These are phyloP conservation scores for Heliocybe sulcata DNA, from an alignment of 1,284 basidiomycete species.

Conservation along the genomic window DNA sequence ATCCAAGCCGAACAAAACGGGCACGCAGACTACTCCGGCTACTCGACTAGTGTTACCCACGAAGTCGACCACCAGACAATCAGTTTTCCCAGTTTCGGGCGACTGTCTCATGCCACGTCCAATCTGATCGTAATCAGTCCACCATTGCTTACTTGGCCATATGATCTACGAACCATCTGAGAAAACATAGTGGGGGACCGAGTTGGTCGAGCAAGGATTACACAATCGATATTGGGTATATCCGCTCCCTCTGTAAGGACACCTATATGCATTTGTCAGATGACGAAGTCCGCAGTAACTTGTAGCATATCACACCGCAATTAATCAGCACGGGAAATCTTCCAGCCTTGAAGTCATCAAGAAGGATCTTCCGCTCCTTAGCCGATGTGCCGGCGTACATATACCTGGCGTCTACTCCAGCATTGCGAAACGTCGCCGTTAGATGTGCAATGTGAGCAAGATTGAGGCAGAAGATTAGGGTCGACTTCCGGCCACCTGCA, in stretches of 20 bases:
- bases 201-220: slow-evolving; percentile 84
- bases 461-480: slow-evolving; percentile 88
- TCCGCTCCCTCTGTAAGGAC: slow-evolving; percentile 91
- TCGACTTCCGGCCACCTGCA: slow-evolving; percentile 64
- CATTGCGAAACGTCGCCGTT: slow-evolving; percentile 65
- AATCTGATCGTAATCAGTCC: slow-evolving; percentile 48
- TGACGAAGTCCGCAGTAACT: neutral
- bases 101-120: slow-evolving; percentile 89
- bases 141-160: too few species aligned
- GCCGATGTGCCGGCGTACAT: slow-evolving; percentile 70
- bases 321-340: slow-evolving; percentile 87
- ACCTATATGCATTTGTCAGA: slow-evolving; percentile 32
- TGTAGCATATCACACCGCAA: slow-evolving; percentile 52
- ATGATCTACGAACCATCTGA: slow-evolving; percentile 72
- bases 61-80: slow-evolving; percentile 90
- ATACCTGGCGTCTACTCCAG: slow-evolving; percentile 84
- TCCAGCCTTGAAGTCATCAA: slow-evolving; percentile 66
- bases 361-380: slow-evolving; percentile 55
- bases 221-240: slow-evolving; percentile 89
- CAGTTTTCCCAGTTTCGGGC: slow-evolving; percentile 72
- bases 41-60: slow-evolving; percentile 75
- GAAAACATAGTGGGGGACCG: slow-evolving; percentile 84
- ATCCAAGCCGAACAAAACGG: slow-evolving; percentile 84
- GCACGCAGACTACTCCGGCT: slow-evolving; percentile 71
- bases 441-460: slow-evolving; percentile 78